phyloP scores from a whole-genome alignment of 2,329 filamentous ascomycete species.

The Ophiostoma perfectum region DNA sequence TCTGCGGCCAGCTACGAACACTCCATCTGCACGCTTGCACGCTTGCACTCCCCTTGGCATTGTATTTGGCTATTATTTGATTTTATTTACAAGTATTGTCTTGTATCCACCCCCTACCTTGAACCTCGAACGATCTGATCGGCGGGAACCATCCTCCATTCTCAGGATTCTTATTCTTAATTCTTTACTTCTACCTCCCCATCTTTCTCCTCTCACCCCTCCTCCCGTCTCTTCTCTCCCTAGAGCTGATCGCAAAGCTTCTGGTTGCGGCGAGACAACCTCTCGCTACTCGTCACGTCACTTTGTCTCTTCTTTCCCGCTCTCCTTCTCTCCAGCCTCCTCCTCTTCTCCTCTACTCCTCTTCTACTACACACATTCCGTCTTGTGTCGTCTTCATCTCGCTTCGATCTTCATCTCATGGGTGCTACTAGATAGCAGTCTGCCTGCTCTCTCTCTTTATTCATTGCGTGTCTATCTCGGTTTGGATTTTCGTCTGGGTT shows the following conservation, averaged over 20 bases:
- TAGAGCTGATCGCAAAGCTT: constrained; percentile 16
- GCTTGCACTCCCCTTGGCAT: not conserved
- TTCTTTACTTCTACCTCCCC: constrained; percentile 2
- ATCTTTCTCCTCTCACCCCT: constrained; percentile 15
- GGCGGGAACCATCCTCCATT: not conserved
- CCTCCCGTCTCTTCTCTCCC: not conserved
- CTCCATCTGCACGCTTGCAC: constrained; percentile 13
- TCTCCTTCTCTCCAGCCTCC: not conserved
- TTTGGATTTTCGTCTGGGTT: not conserved
- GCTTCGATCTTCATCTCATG: not conserved
- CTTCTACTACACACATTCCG: not conserved
- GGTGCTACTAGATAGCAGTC: not conserved
- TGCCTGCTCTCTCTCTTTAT: not conserved
- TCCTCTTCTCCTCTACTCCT: not conserved
- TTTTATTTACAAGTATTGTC: not conserved
- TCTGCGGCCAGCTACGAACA: not conserved
- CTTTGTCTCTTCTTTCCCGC: not conserved
- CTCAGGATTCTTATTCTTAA: not conserved
- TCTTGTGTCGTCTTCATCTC: no score
- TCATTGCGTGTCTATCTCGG: not conserved
- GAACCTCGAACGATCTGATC: not conserved
- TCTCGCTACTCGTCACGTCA: not conserved
- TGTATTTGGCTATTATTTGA: not conserved
- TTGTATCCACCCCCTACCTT: not conserved
- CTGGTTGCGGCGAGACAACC: constrained; percentile 13